Evolutionary conservation across 192 early-diverging fungal genomes (phyloP).

Genomic region (Umbelopsis vinacea): DNA sequence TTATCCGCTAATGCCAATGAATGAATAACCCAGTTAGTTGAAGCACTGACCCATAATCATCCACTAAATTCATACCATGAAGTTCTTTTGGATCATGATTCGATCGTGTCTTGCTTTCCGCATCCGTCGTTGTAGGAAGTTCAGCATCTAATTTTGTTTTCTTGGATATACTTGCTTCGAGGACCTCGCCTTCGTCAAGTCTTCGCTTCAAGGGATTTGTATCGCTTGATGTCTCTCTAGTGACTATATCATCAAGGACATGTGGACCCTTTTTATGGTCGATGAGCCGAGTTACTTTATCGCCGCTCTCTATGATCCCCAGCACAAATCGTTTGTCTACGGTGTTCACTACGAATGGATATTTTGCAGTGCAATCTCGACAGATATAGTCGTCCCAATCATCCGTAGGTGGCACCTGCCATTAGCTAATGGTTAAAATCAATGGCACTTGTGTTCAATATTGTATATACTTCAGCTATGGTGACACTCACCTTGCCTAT

Average conservation of each 20-base stretch:
- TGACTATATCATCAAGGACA: not conserved
- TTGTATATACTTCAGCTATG: not conserved
- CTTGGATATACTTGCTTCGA: not conserved
- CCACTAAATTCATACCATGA: not conserved
- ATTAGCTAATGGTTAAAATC: not conserved
- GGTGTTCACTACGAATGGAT: constrained; percentile 50
- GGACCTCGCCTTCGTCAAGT: not conserved
- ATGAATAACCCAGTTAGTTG: no score
- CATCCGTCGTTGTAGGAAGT: no score
- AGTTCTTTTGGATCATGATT: not conserved
- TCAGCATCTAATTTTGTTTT: not conserved
- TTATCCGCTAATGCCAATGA: not conserved
- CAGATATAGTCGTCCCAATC: constrained; percentile 58
- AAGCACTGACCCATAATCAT: no score
- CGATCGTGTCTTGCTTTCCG: no score
- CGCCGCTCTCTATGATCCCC: constrained; percentile 25
- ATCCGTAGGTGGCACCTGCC: not conserved
- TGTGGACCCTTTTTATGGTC: constrained; percentile 39
- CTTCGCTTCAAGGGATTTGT: constrained; percentile 21
- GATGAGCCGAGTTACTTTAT: constrained; percentile 24
- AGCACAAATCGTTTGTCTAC: constrained; percentile 36
- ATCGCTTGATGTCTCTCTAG: not conserved
- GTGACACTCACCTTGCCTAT: constrained; percentile 56
- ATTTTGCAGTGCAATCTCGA: constrained; percentile 56
- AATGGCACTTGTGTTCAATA: no score